phyloP scores from a whole-genome alignment of 169 alveolate genomes.

The Plasmodium berghei region DNA sequence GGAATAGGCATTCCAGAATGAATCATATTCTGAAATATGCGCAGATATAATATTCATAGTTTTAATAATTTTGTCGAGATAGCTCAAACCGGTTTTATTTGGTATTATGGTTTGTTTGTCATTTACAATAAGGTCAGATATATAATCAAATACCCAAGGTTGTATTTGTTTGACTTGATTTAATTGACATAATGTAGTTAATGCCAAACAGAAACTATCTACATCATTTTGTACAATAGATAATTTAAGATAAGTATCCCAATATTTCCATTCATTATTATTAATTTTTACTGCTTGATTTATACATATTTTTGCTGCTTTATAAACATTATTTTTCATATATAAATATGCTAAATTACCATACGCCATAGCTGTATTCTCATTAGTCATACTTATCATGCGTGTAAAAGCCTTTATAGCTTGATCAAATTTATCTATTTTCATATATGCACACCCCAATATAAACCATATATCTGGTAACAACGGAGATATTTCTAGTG shows the following conservation, averaged over 20 bases:
- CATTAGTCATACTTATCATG: constrained; percentile 81
- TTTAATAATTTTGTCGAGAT: constrained; percentile 76
- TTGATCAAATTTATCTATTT: constrained; percentile 67
- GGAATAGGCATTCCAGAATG: constrained; percentile 68
- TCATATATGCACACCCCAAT: constrained; percentile 84
- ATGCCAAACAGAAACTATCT: constrained; percentile 78
- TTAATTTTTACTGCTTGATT: constrained; percentile 84
- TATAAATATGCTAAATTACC: constrained; percentile 85
- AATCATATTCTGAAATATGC: constrained; percentile 40
- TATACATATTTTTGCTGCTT: constrained; percentile 80
- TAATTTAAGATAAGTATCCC: constrained; percentile 82
- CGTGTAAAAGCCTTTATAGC: constrained; percentile 82
- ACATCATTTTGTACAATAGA: constrained; percentile 82
- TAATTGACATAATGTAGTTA: constrained; percentile 76
- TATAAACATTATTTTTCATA: constrained; percentile 76
- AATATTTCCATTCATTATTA: constrained; percentile 83
- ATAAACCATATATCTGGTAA: constrained; percentile 79
- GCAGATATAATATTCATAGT: constrained; percentile 74
- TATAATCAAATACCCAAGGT: constrained; percentile 41
- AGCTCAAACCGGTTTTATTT: constrained; percentile 30
- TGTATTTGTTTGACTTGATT: constrained; percentile 69
- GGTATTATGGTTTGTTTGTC: constrained; percentile 48
- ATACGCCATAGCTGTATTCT: constrained; percentile 81
- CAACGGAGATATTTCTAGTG: constrained; percentile 82
- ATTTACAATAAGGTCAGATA: constrained; percentile 61